Evolutionary conservation across 2,329 filamentous ascomycete species (phyloP), one percentile per base, ranked within the genome.

Genomic region (Beauveria varroae): DNA sequence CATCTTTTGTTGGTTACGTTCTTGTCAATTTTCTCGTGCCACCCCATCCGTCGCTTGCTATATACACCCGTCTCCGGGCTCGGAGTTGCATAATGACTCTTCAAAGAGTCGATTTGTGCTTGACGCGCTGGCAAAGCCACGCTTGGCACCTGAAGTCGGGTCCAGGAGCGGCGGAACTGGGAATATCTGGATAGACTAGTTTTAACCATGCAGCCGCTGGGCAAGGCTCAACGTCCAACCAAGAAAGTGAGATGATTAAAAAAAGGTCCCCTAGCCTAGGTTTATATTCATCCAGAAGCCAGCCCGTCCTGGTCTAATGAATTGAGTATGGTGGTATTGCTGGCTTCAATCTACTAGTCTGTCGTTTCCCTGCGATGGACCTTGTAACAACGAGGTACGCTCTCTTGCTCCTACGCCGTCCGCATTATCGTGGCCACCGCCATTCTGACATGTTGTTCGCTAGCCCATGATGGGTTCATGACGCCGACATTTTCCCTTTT

Each of bases 401-500:
- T 10, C 7, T 30, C 12, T 24, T 55, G 30, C 10, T 12, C 30
- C 30, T 34, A 34, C 30, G 30, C 30, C 12, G 30, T 12, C 30
- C 1, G 10, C 30, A 34, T 34, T 34, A 34, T 34, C 30, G 30
- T 34, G 30, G 30, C 30, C 30, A 34, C 30, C 30, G 30, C 30
- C 30, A 34, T 34, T 34, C 30, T 34, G 30, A 34, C 30, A 34
- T 34, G 30, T 34, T 34, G 3, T 54, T 43, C 34, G 51, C 51
- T 28, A 30, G 53, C 40, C 20, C 37, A 54, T 55, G 37, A 58
- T 57, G 55, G 55, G 44, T 46, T 40, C 34, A 57, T 57, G 55
- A 50, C 55, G 55, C 55, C 55, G 28, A 49, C 55, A 57, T 57
- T 57, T 28, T 28, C 37, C 34, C 52, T 43, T 43, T 49, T 47